Evolutionary conservation across 345 rosid genomes (phyloP), one percentile per base, ranked within the genome.

Genomic region (Populus davidiana): DNA sequence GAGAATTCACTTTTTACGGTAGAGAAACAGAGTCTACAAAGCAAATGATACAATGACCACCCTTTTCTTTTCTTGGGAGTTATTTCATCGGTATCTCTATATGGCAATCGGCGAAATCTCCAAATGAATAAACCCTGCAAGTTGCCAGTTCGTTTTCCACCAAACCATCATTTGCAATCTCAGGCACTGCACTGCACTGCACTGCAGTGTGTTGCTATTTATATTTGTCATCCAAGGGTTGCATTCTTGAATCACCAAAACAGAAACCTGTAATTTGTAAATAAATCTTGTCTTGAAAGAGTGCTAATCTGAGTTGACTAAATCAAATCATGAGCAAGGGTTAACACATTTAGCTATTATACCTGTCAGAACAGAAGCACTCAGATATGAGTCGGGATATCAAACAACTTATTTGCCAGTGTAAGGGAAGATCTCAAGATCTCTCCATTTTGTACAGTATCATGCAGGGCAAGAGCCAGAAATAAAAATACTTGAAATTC

Each of bases 311-410:
- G 50, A 29, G 56, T 50, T 18, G 49, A 80, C 25, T 54, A 52
- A 20, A 78, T 36, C 23, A 49, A 27, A 21, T 23, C 13, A 62
- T 21, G 13, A 54, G 49, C 33, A 75, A 49, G 29, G 70, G 38
- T 39, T 41, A 68, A 41, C 4, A 16, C 75, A 71, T 39, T 14
- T 54, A 43, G 31, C 61, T 12, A 72, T 78, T 12, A 74, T 79
- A 95, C 99, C 95, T 79, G 98, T 85, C 80, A 96, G 83, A 80
- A 92, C 91, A 75, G 97, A 91, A 96, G 86, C 79, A 92, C 97
- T 97, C 98, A 94, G 67, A 92, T 90, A 88, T 96, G 99, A 79
- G 98, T 92, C 12, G 99, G 97, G 71, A 96, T 81, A 85, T 94
- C 98, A 72, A 80, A 87, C 74, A 94, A 95, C 82, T 94, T 94